A percentile compares a stretch with the other conserved stretches of the same genome.
Evolutionary conservation across 1,284 basidiomycete species (phyloP).

Genomic region (Coniophora puteana): DNA sequence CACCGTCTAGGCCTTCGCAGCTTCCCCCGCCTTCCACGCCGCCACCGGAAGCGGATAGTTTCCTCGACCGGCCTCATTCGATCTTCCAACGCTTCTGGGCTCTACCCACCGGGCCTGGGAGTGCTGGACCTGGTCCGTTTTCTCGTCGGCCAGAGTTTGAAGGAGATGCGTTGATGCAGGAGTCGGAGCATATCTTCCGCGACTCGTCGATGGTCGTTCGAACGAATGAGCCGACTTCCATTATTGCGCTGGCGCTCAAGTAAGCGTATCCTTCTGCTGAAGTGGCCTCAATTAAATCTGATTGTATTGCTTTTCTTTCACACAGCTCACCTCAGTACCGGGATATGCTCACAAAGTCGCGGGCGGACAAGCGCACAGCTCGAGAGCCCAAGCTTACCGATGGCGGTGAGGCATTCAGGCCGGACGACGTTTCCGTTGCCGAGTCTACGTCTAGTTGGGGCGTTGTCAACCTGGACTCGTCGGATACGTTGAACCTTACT

Average conservation of each 20-base stretch:
- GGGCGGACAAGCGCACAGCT: conserved; percentile 66
- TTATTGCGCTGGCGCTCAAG: conserved; percentile 94
- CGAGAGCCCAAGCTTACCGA: conserved; percentile 67
- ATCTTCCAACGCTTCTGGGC: conserved; percentile 80
- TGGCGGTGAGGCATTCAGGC: conserved; percentile 79
- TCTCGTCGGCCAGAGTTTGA: conserved; percentile 49
- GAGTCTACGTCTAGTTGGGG: conserved; percentile 85
- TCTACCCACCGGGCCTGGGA: conserved; percentile 52
- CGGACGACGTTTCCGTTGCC: conserved; percentile 75
- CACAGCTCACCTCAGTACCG: conserved; percentile 83
- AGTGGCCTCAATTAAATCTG: conserved; percentile 1
- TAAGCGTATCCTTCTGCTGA: conserved; percentile 31
- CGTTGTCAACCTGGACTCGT: conserved; percentile 73
- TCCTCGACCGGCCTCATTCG: conserved; percentile 58
- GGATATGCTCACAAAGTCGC: conserved; percentile 76
- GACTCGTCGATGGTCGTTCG: conserved; percentile 95
- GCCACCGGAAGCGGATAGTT: conserved; percentile 53
- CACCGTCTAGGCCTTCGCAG: conserved; percentile 35
- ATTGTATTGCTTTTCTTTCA: conserved; percentile 5
- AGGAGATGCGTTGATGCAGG: conserved; percentile 61
- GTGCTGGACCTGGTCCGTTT: conserved; percentile 61
- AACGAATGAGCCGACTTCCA: conserved; percentile 97
- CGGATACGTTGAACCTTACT: conserved; percentile 63
- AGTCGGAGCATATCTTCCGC: conserved; percentile 90
- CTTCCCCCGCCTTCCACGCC: conserved; percentile 45